Base-by-base conservation (phyloP, 2,329 filamentous ascomycete species). In the Bipolaris oryzae region DNA sequence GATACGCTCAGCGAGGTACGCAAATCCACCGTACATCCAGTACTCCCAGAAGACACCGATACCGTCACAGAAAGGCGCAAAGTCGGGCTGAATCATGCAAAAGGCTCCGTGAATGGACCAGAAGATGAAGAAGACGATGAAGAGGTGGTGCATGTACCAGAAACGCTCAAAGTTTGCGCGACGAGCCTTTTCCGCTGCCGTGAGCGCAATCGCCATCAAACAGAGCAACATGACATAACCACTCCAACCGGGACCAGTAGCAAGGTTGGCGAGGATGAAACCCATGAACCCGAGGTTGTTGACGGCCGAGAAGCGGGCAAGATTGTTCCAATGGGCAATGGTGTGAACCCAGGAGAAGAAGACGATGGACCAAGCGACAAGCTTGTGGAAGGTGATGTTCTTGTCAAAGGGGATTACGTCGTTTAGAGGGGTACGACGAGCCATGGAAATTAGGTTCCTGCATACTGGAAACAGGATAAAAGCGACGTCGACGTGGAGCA, bases 91-190 rank as follows among this genome's bases (percentile, higher is more conserved):
- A 70, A 94, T 94, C 91, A 95, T 94, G 78, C 91, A 94, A 80
- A 92, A 95, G 23, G 89, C 89, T 56, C 91, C 91, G 77, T 96
- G 91, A 69, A 94, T 85, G n/a, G 90, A 88, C 90, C 91, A 95
- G 82, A 95, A 93, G 66, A 94, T 82, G 80, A 95, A 95, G 83
- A 95, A 95, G 62, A 94, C 72, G 76, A 94, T 86, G 75, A 95
- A 95, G 74, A 95, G 85, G 79, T 95, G 91, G 77, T 96, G 91
- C 1, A 89, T 91, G 76, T 92, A 93, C 91, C 91, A 96, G 82
- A 95, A 96, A 23, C 90, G 89, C 76, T 94, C 91, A 74, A 91
- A 94, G 79, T 95, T 93, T 59, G 89, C 88, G 51, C 90, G 86
- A 48, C 90, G 85, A 9, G 87, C 86, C 80, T 90, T 91, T 78